Percentiles rank a stretch among this genome's conserved stretches.
phyloP scores from a whole-genome alignment of 352 stramenopile species.

The Paralagenidium karlingii region DNA sequence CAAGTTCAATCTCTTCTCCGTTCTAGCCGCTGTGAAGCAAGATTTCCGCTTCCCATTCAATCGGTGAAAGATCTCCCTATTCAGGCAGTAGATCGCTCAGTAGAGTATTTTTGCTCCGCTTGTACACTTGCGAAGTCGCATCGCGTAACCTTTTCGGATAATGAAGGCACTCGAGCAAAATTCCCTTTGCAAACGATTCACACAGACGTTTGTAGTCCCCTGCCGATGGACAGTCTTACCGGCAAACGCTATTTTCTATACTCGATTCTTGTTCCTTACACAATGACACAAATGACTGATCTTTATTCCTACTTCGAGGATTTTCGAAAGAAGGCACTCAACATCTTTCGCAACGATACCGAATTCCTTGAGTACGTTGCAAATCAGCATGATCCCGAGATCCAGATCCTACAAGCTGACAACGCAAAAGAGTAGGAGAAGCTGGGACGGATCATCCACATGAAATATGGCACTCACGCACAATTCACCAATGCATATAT shows the following conservation, averaged over 20 bases:
- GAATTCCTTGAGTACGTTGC: constrained; percentile 3
- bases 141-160: too few species aligned
- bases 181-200: constrained; percentile 7
- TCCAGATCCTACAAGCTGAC: constrained; percentile 8
- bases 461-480: constrained; percentile 9
- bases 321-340: constrained; percentile 7
- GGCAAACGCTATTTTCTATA: constrained; percentile 10
- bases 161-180: too few species aligned
- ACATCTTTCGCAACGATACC: constrained; percentile 2
- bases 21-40: too few species aligned
- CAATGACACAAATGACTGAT: constrained; percentile 2
- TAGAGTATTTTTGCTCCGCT: too few species aligned
- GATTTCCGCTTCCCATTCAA: too few species aligned
- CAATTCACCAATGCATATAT: constrained; percentile 11
- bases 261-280: constrained; percentile 7
- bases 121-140: too few species aligned
- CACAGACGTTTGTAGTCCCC: constrained; percentile 4
- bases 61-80: too few species aligned
- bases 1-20: too few species aligned
- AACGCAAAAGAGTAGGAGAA: constrained; percentile 12
- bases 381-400: neutral
- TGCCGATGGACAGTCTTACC: constrained; percentile 1
- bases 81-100: too few species aligned
- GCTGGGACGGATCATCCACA: constrained; percentile 6
- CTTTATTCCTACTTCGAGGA: constrained; percentile 7